These are phyloP conservation scores for Cutaneotrichosporon spelunceum DNA, from an alignment of 1,284 basidiomycete species.

Conservation along the genomic window DNA sequence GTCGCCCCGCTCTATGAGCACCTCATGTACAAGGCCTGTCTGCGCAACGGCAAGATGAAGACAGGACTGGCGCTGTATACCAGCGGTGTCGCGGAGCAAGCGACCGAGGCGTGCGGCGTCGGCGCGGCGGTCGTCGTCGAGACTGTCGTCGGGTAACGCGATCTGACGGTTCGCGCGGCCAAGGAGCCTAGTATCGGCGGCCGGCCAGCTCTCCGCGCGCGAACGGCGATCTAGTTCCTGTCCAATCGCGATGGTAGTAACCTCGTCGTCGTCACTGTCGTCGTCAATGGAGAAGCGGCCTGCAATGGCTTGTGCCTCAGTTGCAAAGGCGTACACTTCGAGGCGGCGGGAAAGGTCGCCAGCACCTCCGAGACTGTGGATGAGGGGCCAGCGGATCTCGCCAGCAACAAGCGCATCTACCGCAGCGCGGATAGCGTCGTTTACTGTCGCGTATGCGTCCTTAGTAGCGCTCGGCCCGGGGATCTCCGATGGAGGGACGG, in stretches of 20 bases:
- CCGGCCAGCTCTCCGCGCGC: constrained; percentile 10
- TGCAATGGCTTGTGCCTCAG: not conserved
- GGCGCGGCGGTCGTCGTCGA: not conserved
- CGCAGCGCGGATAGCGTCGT: constrained; percentile 2
- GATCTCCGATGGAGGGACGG: not conserved
- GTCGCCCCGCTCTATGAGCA: constrained; percentile 14
- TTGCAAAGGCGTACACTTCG: constrained; percentile 12
- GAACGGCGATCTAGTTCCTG: constrained; percentile 11
- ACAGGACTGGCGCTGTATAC: constrained; percentile 13
- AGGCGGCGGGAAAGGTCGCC: constrained; percentile 8
- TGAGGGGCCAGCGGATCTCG: constrained; percentile 1
- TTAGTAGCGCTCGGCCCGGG: not conserved
- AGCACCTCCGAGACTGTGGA: constrained; percentile 1
- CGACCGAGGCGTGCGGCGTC: constrained; percentile 12
- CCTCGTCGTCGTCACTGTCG: constrained; percentile 9
- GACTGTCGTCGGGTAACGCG: not conserved
- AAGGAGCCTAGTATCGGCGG: constrained; percentile 10
- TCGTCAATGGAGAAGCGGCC: constrained; percentile 1
- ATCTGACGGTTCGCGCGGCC: constrained; percentile 12
- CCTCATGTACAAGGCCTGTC: constrained; percentile 20
- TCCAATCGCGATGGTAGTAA: constrained; percentile 1
- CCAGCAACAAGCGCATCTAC: not conserved
- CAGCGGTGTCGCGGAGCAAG: constrained; percentile 12
- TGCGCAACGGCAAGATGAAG: constrained; percentile 20
- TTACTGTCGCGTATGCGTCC: not conserved